Conservation (phyloP, 805 yeast genomes). For the Candida taoyuanica region DNA sequence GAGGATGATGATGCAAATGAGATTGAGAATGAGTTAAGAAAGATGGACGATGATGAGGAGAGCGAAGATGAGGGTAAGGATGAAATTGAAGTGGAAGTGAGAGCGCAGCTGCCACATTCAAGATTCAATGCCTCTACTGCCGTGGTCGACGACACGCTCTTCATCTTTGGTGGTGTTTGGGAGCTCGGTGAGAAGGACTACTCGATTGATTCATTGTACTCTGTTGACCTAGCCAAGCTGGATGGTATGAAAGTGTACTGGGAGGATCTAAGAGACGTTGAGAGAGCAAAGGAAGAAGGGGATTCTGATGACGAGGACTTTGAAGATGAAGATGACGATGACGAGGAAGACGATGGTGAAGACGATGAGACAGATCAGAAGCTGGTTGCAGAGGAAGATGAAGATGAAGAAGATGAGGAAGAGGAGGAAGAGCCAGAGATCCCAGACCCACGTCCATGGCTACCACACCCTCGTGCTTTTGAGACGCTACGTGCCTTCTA, state of each 20-base stretch:
- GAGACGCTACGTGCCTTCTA: slow-evolving; percentile 83
- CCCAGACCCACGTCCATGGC: slow-evolving; percentile 94
- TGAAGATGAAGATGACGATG: slow-evolving; percentile 59
- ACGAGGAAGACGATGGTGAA: slow-evolving; percentile 66
- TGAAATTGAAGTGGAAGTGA: slow-evolving; percentile 34
- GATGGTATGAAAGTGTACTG: slow-evolving; percentile 87
- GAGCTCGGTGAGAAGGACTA: slow-evolving; percentile 86
- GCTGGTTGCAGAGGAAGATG: slow-evolving; percentile 42
- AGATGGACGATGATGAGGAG: slow-evolving; percentile 31
- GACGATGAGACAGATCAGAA: slow-evolving; percentile 42
- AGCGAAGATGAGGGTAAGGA: slow-evolving; percentile 6
- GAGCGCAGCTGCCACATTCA: slow-evolving; percentile 73
- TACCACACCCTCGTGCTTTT: slow-evolving; percentile 95
- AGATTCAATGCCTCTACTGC: slow-evolving; percentile 84
- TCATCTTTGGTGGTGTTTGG: slow-evolving; percentile 86
- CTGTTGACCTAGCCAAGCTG: slow-evolving; percentile 77
- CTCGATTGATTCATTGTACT: slow-evolving; percentile 78
- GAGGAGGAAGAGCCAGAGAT: slow-evolving; percentile 61
- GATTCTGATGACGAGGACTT: slow-evolving; percentile 60
- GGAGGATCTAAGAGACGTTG: slow-evolving; percentile 70
- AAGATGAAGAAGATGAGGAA: slow-evolving; percentile 62
- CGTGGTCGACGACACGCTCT: slow-evolving; percentile 78
- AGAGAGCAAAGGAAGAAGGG: slow-evolving; percentile 46
- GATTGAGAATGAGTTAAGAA: slow-evolving; percentile 46
- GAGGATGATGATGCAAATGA: slow-evolving; percentile 38